phyloP scores from a whole-genome alignment of 805 yeast genomes.

The Yarrowia yakushimensis region DNA sequence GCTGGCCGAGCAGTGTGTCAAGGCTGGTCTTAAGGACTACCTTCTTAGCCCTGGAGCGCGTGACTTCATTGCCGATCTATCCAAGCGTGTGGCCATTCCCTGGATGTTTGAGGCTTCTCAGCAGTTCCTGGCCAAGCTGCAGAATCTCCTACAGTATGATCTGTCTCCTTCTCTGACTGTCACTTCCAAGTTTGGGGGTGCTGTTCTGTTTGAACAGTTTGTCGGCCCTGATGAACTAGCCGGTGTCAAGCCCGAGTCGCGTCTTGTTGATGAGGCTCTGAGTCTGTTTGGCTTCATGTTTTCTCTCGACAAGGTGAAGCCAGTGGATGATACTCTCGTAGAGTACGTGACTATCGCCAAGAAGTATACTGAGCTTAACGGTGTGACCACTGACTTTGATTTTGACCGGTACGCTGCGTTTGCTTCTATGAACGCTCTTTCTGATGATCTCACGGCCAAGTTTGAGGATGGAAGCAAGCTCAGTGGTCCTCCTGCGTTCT shows the following conservation, averaged over 20 bases:
- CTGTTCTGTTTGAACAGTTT: conserved; percentile 20
- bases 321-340: conserved; percentile 9
- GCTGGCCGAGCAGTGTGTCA: conserved; percentile 4
- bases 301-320: conserved; percentile 3
- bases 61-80: conserved; percentile 7
- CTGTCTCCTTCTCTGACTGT: conserved; percentile 3
- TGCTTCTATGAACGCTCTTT: neutral
- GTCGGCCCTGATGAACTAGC: conserved; percentile 18
- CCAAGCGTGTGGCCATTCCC: neutral
- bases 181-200: conserved; percentile 14
- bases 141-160: neutral
- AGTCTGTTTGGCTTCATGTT: conserved; percentile 22
- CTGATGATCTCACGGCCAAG: neutral
- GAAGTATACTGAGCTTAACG: conserved; percentile 18
- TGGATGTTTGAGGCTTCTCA: conserved; percentile 3
- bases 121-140: neutral
- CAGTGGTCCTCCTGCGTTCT: conserved; percentile 7
- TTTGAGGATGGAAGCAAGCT: neutral
- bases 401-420: conserved; percentile 19
- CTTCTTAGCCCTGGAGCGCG: conserved; percentile 3
- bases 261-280: conserved; percentile 2
- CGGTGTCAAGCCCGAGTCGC: conserved; percentile 9
- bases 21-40: conserved; percentile 7
- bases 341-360: conserved; percentile 13
- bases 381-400: conserved; percentile 8